Percentiles rank a stretch among this genome's conserved stretches.
Conservation (phyloP, 176 grass and related monocot genomes). For the Oryza coarctata region DNA sequence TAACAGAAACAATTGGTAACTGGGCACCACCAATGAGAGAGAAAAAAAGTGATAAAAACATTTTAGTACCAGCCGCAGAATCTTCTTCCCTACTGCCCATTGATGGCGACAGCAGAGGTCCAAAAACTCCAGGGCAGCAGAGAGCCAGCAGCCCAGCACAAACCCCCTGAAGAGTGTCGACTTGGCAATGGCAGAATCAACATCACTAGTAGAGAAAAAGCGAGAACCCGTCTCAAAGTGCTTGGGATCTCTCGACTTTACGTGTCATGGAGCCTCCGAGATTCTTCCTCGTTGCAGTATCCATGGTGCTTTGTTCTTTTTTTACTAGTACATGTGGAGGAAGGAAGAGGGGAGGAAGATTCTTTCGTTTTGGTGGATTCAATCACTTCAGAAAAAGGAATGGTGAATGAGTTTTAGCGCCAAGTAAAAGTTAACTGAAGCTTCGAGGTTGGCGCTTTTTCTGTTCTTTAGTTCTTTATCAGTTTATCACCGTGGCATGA, state of each 20-base stretch:
- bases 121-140: not conserved
- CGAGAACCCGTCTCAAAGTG: slow-evolving; percentile 7
- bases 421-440: not conserved
- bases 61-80: not conserved
- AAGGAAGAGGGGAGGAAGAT: not conserved
- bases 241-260: not conserved
- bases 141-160: slow-evolving; percentile 33
- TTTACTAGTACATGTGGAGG: too few species aligned
- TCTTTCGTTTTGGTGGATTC: not conserved
- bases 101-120: slow-evolving; percentile 13
- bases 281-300: slow-evolving; percentile 15
- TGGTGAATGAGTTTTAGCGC: not conserved
- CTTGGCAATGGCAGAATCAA: not conserved
- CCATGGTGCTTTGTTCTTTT: not conserved
- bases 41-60: not conserved
- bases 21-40: not conserved
- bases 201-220: not conserved
- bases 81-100: not conserved
- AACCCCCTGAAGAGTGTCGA: slow-evolving; percentile 9
- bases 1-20: not conserved
- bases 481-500: not conserved
- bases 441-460: not conserved
- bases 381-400: not conserved
- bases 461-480: too few species aligned
- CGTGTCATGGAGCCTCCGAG: not conserved